Evolutionary conservation across 2,329 filamentous ascomycete genomes (phyloP), one percentile per base, ranked within the genome.

Genomic region (Volutella citrinella): DNA sequence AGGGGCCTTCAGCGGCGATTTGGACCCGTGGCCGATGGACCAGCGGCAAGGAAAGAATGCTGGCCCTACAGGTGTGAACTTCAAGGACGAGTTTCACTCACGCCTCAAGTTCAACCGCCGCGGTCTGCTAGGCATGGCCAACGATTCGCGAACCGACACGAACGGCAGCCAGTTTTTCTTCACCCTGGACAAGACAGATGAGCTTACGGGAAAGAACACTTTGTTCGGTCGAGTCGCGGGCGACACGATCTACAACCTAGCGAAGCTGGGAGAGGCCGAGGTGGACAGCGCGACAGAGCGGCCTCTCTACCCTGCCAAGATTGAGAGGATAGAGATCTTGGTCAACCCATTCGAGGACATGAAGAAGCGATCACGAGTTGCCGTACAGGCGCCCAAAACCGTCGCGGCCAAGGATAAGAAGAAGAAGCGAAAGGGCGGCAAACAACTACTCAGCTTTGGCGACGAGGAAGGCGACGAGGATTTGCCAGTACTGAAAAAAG

Each of bases 121-220:
- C 40, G 93, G 93, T 0, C 66, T 97, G 51, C 65, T 98, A 50
- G 93, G 87, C n/a, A 96, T 97, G 89, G 93, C 93, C 18, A 97
- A 97, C 61, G 84, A 86, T 42, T 83, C 89, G 27, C 68, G 66
- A 32, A 75, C 76, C 19, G 74, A 90, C 53, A 86, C 86, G 34
- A 97, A 97, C 65, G 87, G 88, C 20, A 95, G 88, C 60, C 93
- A 98, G 63, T 97, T 97, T 71, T 98, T 98, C 68, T 82, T 98
- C 42, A 97, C 93, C 0, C 66, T 98, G 33, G 89, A 80, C 44
- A 89, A 84, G 56, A 73, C 90, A 16, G 82, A 88, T 17, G 89
- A 97, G 68, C 61, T 98, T 54, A 87, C 84, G 49, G 85, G 84
- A 32, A 87, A 87, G 64, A 96, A 96, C 61, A 97, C 93, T 1